Evolutionary conservation across 768 basidiomycete genomes (phyloP), one percentile per base, ranked within the genome.

Genomic region (Lanmaoa pseudosensibilis): DNA sequence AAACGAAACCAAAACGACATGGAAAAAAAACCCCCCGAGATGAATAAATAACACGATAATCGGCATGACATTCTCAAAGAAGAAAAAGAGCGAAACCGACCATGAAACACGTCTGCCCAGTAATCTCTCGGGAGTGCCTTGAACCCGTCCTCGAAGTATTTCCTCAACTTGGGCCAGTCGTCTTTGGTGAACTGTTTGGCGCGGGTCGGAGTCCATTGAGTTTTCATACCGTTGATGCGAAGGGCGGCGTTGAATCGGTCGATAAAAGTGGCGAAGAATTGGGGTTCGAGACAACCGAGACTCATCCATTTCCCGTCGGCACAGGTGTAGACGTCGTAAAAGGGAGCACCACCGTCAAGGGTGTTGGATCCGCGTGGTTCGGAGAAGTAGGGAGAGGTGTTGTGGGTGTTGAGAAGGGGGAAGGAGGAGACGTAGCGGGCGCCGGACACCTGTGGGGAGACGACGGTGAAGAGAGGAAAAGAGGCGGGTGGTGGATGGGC

Each of bases 291-390:
- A 64, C 88, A 90, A 30, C 83, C 90, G 27, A 93, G 81, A 3
- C 86, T 83, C 80, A 94, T 88, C 80, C 83, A 90, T 38, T 79
- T 73, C 2, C 85, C 86, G 66, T 88, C 89, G 54, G 83, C 77
- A 66, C 90, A 92, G 1, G 78, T 77, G 63, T 94, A 92, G 11
- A 89, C 73, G 56, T 78, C 79, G 64, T 94, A 94, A 74, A 85
- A 92, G 0, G 91, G 91, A 6, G 88, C 80, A 4, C 88, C 90
- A 0, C 89, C 88, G 60, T 91, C 91, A 21, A 93, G 80, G 1
- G 79, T 41, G 61, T 88, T 87, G 5, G 71, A 69, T 21, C 87
- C 87, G 52, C 86, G 77, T 23, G 72, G 69, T 25, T 73, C 72
- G 21, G 68, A 66, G 59, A 80, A 79, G 37, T 79, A 63, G 4